Evolutionary conservation across 495 filamentous ascomycete genomes (phyloP).

Genomic region (Aspergillus diversus): DNA sequence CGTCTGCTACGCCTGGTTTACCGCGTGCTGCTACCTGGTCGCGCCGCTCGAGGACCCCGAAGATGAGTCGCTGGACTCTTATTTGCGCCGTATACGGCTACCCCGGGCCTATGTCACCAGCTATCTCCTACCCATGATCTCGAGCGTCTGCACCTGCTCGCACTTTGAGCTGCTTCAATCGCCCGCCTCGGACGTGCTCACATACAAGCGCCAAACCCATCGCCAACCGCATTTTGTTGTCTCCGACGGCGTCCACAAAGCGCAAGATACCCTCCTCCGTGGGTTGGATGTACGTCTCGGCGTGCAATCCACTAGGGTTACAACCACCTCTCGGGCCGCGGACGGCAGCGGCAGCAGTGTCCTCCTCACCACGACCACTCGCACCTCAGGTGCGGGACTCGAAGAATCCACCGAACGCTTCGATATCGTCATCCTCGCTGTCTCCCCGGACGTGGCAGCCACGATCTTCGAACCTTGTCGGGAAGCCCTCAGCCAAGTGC

Average conservation of each 20-base stretch:
- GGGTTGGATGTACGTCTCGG: conserved; percentile 33
- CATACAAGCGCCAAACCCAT: conserved; percentile 46
- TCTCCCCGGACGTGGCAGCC: conserved; percentile 43
- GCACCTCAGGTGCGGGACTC: not conserved
- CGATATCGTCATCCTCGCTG: conserved; percentile 48
- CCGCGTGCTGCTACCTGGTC: conserved; percentile 49
- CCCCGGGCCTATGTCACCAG: conserved; percentile 40
- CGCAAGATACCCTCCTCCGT: conserved; percentile 44
- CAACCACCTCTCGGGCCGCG: not conserved
- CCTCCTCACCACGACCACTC: conserved; percentile 12
- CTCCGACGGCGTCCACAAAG: conserved; percentile 43
- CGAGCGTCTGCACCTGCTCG: conserved; percentile 53
- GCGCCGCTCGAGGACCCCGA: conserved; percentile 14
- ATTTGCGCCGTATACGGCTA: conserved; percentile 47
- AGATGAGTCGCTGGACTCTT: conserved; percentile 46
- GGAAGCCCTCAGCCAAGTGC: conserved; percentile 38
- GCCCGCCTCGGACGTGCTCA: conserved; percentile 50
- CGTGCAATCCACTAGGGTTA: conserved; percentile 19
- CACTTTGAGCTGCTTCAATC: conserved; percentile 50
- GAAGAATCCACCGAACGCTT: conserved; percentile 25
- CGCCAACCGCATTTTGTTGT: conserved; percentile 52
- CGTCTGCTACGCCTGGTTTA: conserved; percentile 50
- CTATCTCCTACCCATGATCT: conserved; percentile 56
- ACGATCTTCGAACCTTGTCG: conserved; percentile 44
- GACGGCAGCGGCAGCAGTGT: not conserved